Evolutionary conservation across 192 early-diverging fungal genomes (phyloP).

Genomic region (Coemansia erecta): DNA sequence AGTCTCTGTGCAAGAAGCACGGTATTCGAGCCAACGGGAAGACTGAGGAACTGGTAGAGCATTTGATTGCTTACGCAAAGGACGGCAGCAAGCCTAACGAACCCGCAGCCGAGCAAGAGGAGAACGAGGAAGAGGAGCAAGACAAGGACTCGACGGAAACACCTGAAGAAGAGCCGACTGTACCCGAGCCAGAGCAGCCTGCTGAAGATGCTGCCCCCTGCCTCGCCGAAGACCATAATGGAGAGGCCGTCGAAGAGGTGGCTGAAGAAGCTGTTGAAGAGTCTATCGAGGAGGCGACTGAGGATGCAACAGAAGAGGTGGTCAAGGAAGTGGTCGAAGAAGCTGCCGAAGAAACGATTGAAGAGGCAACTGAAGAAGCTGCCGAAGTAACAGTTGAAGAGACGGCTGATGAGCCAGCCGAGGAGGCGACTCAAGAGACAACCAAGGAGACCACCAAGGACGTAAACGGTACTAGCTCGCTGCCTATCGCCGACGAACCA

Average conservation of each 20-base stretch:
- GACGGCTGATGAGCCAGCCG: not conserved
- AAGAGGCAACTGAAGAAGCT: not conserved
- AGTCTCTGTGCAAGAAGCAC: conserved; percentile 48
- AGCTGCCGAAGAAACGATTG: not conserved
- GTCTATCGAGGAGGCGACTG: not conserved
- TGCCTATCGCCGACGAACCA: conserved; percentile 18
- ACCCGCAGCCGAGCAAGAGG: not conserved
- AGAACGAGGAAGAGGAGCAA: conserved; percentile 8
- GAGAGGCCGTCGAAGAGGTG: not conserved
- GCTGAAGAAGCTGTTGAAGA: not conserved
- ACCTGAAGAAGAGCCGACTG: too few relatives aligned
- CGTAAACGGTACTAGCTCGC: not conserved
- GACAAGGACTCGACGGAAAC: conserved; percentile 2
- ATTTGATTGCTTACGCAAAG: conserved; percentile 11
- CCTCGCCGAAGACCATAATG: too few relatives aligned
- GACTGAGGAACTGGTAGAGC: conserved; percentile 41
- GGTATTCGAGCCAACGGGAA: conserved; percentile 49
- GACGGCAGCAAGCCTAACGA: not conserved
- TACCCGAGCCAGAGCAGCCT: too few relatives aligned
- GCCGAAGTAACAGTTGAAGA: not conserved
- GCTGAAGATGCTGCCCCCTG: too few relatives aligned
- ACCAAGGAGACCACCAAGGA: not conserved
- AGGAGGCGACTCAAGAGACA: not conserved
- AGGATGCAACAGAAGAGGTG: not conserved
- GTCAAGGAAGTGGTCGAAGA: not conserved